Evolutionary conservation across 345 rosid species (phyloP), one percentile per base, ranked within the genome.

Genomic region (Odontarrhena argentea): DNA sequence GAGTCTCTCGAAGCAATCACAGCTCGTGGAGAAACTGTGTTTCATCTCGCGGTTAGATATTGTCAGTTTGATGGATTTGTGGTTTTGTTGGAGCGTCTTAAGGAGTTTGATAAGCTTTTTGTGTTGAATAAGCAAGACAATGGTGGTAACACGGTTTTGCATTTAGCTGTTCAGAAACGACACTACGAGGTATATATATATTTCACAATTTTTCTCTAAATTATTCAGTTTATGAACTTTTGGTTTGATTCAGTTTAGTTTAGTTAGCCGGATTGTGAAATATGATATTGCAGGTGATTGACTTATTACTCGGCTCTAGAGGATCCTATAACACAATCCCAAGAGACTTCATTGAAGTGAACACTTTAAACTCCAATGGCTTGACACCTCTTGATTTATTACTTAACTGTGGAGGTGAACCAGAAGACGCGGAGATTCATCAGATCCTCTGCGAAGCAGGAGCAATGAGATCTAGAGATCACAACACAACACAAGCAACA

Each of bases 21-120:
- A 0, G 70, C 59, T 59, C 63, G 53, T 26, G 67, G 75, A 0
- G 80, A 81, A 62, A 81, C 80, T 2, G 67, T 34, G 46, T 60
- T 81, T 64, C 80, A 81, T 68, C 73, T 78, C 11, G 75, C 78
- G 3, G 77, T 78, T 65, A 76, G 73, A 5, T 75, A 2, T 10
- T 32, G 30, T 60, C 76, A 70, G 78, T 73, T 73, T 8, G 75
- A 78, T 32, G 80, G 57, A 1, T 68, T 79, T 15, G 63, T 37
- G 61, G 50, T 30, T 15, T 56, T 76, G 60, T 43, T 81, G 13
- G 75, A 76, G 24, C 51, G 25, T 76, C 28, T 63, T 6, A 69
- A 64, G 65, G 59, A 49, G 46, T 38, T 53, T 13, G 36, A 73
- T 47, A 78, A 62, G 70, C 51, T 66, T 61, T 60, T 22, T 11